Percentiles rank a stretch among this genome's conserved stretches.
Conservation (phyloP, 2,329 filamentous ascomycete genomes). For the Sclerotinia sclerotiorum region DNA sequence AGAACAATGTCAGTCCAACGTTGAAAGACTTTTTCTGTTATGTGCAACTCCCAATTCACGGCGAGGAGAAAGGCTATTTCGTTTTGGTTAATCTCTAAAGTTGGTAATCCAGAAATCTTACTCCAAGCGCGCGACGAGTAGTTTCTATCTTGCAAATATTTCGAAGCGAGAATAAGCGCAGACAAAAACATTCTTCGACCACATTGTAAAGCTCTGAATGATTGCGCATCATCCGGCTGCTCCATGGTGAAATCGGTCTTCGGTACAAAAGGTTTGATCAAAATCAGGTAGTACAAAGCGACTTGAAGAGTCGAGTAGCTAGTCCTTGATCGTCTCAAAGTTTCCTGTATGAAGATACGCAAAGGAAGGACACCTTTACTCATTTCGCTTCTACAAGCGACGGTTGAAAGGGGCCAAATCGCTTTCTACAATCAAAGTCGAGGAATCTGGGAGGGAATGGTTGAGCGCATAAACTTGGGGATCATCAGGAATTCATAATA, state of each 20-base stretch:
- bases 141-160: conserved; percentile 97
- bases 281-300: conserved; percentile 90
- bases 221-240: conserved; percentile 70
- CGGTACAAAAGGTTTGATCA: conserved; percentile 89
- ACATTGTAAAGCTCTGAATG: conserved; percentile 82
- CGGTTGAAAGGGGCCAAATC: conserved; percentile 91
- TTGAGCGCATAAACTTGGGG: conserved; percentile 41
- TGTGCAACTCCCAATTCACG: conserved; percentile 93
- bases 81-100: conserved; percentile 93
- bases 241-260: conserved; percentile 83
- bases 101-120: conserved; percentile 96
- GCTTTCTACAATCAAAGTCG: conserved; percentile 93
- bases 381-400: conserved; percentile 70
- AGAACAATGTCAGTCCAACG: conserved; percentile 92
- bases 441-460: conserved; percentile 67
- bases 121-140: conserved; percentile 98
- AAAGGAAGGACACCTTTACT: conserved; percentile 82
- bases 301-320: conserved; percentile 98
- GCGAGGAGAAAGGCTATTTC: conserved; percentile 88
- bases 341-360: conserved; percentile 96
- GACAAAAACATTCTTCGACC: conserved; percentile 97
- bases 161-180: conserved; percentile 91
- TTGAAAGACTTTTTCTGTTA: conserved; percentile 83
- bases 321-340: conserved; percentile 86
- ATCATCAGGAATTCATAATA: conserved; percentile 37